These are phyloP conservation scores for Bruguiera sexangula DNA, from an alignment of 345 rosid genomes.

Conservation along the genomic window DNA sequence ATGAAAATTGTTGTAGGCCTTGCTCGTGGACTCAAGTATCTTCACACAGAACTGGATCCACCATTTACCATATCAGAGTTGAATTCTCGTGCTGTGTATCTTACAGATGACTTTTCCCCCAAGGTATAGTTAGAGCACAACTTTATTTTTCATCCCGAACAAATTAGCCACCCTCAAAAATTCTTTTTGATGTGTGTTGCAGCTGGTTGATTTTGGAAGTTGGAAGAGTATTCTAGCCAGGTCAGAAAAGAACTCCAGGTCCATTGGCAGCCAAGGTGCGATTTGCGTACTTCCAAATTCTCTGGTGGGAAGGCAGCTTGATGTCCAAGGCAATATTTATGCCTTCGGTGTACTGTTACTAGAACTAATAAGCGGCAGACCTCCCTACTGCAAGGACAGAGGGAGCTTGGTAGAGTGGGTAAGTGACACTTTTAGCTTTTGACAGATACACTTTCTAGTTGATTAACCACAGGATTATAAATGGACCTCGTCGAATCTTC, in stretches of 20 bases:
- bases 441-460: neutral
- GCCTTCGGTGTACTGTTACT: constrained; percentile 86
- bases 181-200: constrained; percentile 18
- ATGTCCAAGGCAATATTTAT: constrained; percentile 78
- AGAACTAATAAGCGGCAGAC: constrained; percentile 90
- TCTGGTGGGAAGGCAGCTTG: constrained; percentile 67
- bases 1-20: constrained; percentile 86
- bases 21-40: constrained; percentile 85
- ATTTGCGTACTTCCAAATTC: constrained; percentile 74
- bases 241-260: constrained; percentile 76
- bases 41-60: constrained; percentile 81
- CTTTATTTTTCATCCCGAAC: neutral
- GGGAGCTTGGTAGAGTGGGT: constrained; percentile 94
- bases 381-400: constrained; percentile 78
- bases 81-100: constrained; percentile 85
- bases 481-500: constrained; percentile 17
- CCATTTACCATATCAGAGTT: constrained; percentile 90
- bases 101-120: constrained; percentile 91
- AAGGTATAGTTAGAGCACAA: constrained; percentile 47
- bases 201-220: constrained; percentile 96
- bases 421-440: constrained; percentile 21
- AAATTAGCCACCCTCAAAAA: neutral
- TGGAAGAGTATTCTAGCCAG: constrained; percentile 92
- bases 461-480: neutral
- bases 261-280: constrained; percentile 70